Evolutionary conservation across 768 basidiomycete species (phyloP), one percentile per base, ranked within the genome.

Genomic region (Punctularia strigosozonata): DNA sequence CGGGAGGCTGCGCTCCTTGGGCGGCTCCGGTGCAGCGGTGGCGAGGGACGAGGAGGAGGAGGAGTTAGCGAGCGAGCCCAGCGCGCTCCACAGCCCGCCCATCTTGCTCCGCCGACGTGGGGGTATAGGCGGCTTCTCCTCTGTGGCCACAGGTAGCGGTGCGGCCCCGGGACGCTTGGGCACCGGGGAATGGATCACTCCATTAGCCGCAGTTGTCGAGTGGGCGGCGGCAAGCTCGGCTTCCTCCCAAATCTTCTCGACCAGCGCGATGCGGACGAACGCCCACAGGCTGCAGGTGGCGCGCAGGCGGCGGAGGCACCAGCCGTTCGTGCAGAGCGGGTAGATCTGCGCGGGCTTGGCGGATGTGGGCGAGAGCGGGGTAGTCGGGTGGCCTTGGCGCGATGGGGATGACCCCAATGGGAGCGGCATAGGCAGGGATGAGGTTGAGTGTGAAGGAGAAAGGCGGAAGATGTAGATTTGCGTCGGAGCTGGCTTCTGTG

Each of bases 161-260:
- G 3, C 18, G 13, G 26, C 24, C 18, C 20, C 38, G 10, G 32
- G 25, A 1, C 24, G 20, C 14, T 40, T n/a, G n/a, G n/a, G n/a
- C n/a, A n/a, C n/a, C n/a, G n/a, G n/a, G n/a, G n/a, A n/a, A n/a
- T n/a, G n/a, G n/a, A n/a, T n/a, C n/a, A n/a, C n/a, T n/a, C n/a
- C n/a, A n/a, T n/a, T n/a, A n/a, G n/a, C n/a, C n/a, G n/a, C n/a
- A n/a, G n/a, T n/a, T n/a, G n/a, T n/a, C n/a, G 52, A 7, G 64
- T 62, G 3, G 56, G 46, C 2, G 62, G 53, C 1, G 59, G 51
- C 1, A 56, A 42, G n/a, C 36, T 46, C 1, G 69, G 62, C 41
- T 80, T 92, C 90, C 40, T 88, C 82, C 91, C 91, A 95, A 4
- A 94, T 64, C 47, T 79, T 81, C 43, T 90, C 87, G 15, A 94